Percentiles rank a stretch among this genome's conserved stretches.
These are phyloP conservation scores for Zygosaccharomyces kombuchaensis DNA, from an alignment of 805 yeast species.

Conservation along the genomic window DNA sequence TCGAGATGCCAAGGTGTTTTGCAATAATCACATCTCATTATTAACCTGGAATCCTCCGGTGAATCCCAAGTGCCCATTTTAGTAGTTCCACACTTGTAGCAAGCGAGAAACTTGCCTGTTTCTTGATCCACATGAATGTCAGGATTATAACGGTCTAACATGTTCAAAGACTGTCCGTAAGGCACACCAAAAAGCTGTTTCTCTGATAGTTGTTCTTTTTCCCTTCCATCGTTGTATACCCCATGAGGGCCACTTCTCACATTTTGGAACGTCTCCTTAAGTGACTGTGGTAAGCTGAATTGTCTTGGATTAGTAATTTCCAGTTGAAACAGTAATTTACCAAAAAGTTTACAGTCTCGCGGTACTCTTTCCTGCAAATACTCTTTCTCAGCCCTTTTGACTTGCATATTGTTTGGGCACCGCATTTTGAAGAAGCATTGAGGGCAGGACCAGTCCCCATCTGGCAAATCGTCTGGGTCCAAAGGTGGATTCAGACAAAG, in stretches of 20 bases:
- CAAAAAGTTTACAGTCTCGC: conserved; percentile 37
- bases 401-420: conserved; percentile 27
- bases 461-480: conserved; percentile 70
- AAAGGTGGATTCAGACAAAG: conserved; percentile 88
- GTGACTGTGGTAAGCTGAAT: conserved; percentile 59
- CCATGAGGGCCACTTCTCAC: conserved; percentile 65
- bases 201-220: conserved; percentile 39
- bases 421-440: conserved; percentile 55
- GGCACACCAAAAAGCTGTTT: conserved; percentile 46
- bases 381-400: conserved; percentile 22
- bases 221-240: conserved; percentile 61
- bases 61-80: conserved; percentile 47
- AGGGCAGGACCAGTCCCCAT: conserved; percentile 84
- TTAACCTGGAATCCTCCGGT: conserved; percentile 43
- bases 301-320: conserved; percentile 61
- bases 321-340: conserved; percentile 54
- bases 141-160: conserved; percentile 44
- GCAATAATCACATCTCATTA: conserved; percentile 81
- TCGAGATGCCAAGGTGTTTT: conserved; percentile 83
- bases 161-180: conserved; percentile 34
- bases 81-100: conserved; percentile 72
- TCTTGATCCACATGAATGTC: conserved; percentile 61
- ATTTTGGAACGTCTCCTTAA: conserved; percentile 69
- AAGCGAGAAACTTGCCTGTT: conserved; percentile 58
- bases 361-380: conserved; percentile 13